These are phyloP conservation scores for Beauveria medogensis DNA, from an alignment of 2,329 filamentous ascomycete genomes.

Conservation along the genomic window DNA sequence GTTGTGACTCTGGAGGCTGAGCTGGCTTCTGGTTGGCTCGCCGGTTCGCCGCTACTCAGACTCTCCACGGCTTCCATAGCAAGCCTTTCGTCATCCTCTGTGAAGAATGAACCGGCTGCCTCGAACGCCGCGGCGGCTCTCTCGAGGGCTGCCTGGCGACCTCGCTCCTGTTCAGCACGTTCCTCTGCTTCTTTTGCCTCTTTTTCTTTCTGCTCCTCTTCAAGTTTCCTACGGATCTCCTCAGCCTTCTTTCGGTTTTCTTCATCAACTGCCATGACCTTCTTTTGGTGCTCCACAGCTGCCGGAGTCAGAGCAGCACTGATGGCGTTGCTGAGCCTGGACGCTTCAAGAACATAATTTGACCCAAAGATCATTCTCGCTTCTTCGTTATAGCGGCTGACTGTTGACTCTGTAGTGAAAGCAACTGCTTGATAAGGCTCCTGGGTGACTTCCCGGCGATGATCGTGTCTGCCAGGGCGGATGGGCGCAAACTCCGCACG, in stretches of 20 bases:
- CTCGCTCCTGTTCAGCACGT: slow-evolving; percentile 55
- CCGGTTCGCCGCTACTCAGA: slow-evolving; percentile 18
- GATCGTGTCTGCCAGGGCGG: slow-evolving; percentile 38
- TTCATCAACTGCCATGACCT: slow-evolving; percentile 53
- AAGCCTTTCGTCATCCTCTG: slow-evolving; percentile 18
- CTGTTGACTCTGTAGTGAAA: slow-evolving; percentile 65
- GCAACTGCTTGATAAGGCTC: slow-evolving; percentile 68
- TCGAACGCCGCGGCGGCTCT: slow-evolving; percentile 40
- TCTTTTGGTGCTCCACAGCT: slow-evolving; percentile 73
- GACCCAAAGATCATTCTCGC: slow-evolving; percentile 75
- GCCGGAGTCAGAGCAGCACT: slow-evolving; percentile 70
- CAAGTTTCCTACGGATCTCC: slow-evolving; percentile 53
- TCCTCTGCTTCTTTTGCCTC: slow-evolving; percentile 43
- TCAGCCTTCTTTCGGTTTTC: slow-evolving; percentile 40
- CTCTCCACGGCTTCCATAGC: slow-evolving; percentile 74
- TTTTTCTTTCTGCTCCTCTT: slow-evolving; percentile 48
- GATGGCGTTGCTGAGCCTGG: slow-evolving; percentile 60
- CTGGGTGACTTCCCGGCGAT: slow-evolving; percentile 38
- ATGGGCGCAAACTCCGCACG: slow-evolving; percentile 40
- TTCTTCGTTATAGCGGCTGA: slow-evolving; percentile 80
- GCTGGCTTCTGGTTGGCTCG: slow-evolving; percentile 18
- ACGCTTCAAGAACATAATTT: slow-evolving; percentile 55
- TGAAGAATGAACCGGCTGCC: slow-evolving; percentile 22
- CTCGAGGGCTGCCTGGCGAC: slow-evolving; percentile 49
- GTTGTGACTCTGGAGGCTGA: slow-evolving; percentile 58